A percentile compares a stretch with the other conserved stretches of the same genome.
These are phyloP conservation scores for Saccharomyces hybrid DNA, from an alignment of 1,139 yeast genomes.

Conservation along the genomic window DNA sequence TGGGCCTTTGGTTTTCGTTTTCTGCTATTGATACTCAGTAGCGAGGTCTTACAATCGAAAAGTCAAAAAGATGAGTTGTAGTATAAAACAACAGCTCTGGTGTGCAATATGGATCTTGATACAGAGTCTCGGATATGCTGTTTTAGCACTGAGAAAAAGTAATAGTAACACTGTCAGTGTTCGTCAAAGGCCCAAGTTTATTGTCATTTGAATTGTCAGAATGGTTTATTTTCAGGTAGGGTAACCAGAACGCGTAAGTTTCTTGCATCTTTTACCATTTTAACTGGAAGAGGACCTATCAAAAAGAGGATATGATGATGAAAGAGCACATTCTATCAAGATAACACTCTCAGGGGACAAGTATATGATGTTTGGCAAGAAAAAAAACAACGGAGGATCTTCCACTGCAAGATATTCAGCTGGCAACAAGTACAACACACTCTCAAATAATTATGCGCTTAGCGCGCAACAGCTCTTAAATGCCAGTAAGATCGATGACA, in stretches of 20 bases:
- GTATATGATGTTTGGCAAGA: constrained; percentile 1
- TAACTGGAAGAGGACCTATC: neutral
- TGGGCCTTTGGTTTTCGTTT: neutral
- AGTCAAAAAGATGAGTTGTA: neutral
- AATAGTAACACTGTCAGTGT: neutral
- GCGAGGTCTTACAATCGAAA: too few species aligned
- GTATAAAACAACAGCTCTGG: neutral
- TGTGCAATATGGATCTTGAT: neutral
- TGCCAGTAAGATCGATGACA: constrained; percentile 43
- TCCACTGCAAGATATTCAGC: constrained; percentile 10
- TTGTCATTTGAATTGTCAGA: neutral
- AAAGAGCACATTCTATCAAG: neutral
- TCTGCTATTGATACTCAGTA: constrained; percentile 21
- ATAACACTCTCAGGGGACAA: neutral
- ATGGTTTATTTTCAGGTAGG: neutral
- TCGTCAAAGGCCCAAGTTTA: neutral
- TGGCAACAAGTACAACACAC: constrained; percentile 2
- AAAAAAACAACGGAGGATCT: constrained; percentile 8
- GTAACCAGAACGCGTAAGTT: neutral
- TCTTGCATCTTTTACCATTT: neutral
- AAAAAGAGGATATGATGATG: neutral
- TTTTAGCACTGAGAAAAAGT: neutral
- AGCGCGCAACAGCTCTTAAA: constrained; percentile 30
- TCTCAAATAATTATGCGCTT: constrained; percentile 20
- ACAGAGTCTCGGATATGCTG: neutral